A percentile compares a stretch with the other conserved stretches of the same genome.
phyloP scores from a whole-genome alignment of 2,329 filamentous ascomycete genomes.

The Zymoseptoria pseudotritici region DNA sequence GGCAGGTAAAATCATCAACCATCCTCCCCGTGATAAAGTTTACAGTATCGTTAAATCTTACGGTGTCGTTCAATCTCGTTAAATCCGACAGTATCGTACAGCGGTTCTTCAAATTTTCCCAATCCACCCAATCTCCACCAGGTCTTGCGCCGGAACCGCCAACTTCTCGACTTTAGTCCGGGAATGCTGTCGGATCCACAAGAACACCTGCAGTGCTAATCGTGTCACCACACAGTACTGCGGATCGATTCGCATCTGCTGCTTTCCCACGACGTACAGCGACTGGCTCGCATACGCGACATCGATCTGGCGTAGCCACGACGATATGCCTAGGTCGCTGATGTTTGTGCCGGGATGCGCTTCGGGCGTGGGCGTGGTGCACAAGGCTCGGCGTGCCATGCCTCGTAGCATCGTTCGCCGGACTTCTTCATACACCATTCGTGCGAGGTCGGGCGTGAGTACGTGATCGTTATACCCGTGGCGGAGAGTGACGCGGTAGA shows the following conservation, averaged over 20 bases:
- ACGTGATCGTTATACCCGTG: slow-evolving; percentile 21
- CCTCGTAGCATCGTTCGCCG: slow-evolving; percentile 12
- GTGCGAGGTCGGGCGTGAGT: slow-evolving; percentile 18
- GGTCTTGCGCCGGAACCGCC: slow-evolving; percentile 48
- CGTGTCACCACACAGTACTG: slow-evolving; percentile 30
- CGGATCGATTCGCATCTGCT: slow-evolving; percentile 17
- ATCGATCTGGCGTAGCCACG: slow-evolving; percentile 8
- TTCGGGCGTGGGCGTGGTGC: background rate
- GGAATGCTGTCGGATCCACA: slow-evolving; percentile 61
- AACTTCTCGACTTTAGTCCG: slow-evolving; percentile 57
- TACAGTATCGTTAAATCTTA: too few species aligned
- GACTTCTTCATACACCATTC: slow-evolving; percentile 19
- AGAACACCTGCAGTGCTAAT: slow-evolving; percentile 45
- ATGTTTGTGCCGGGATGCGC: background rate
- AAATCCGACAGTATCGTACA: background rate
- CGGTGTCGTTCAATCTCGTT: too few species aligned
- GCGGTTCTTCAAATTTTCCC: slow-evolving; percentile 25
- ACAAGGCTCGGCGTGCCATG: background rate
- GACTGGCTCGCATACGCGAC: slow-evolving; percentile 14
- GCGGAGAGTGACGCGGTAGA: slow-evolving; percentile 20
- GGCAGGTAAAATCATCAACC: background rate
- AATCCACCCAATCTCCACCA: slow-evolving; percentile 63
- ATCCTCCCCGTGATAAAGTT: background rate
- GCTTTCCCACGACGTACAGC: slow-evolving; percentile 23
- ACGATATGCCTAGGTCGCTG: background rate